These are phyloP conservation scores for Yamadazyma sp. DNA, from an alignment of 805 yeast genomes.

Conservation along the genomic window DNA sequence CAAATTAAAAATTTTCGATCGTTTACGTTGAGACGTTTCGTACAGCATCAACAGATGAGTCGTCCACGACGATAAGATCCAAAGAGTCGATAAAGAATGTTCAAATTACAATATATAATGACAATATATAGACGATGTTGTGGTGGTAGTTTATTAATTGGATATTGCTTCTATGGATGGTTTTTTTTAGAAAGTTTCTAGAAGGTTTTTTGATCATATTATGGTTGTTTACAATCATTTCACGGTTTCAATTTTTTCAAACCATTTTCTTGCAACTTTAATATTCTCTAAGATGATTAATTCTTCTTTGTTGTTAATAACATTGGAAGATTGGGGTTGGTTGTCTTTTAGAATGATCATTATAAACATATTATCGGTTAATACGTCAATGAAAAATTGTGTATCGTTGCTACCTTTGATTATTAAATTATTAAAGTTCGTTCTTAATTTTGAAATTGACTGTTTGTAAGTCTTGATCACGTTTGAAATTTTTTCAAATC, in stretches of 20 bases:
- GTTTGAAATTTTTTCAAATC: constrained; percentile 91
- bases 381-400: constrained; percentile 49
- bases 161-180: too few species aligned
- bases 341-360: constrained; percentile 55
- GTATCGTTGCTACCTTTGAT: constrained; percentile 56
- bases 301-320: constrained; percentile 33
- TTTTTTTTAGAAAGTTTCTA: too few species aligned
- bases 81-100: too few species aligned
- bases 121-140: too few species aligned
- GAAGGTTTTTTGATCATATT: too few species aligned
- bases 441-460: constrained; percentile 80
- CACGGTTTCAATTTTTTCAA: constrained; percentile 40
- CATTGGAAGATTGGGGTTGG: constrained; percentile 11
- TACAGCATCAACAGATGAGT: too few species aligned
- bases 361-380: constrained; percentile 59
- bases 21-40: too few species aligned
- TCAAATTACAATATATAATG: too few species aligned
- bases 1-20: too few species aligned
- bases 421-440: constrained; percentile 76
- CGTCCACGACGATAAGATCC: too few species aligned
- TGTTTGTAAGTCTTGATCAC: constrained; percentile 94
- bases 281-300: constrained; percentile 54
- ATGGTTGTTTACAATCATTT: too few species aligned
- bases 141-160: too few species aligned
- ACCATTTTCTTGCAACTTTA: constrained; percentile 53